These are phyloP conservation scores for Magnaporthiopsis incrustans DNA, from an alignment of 2,329 filamentous ascomycete species.

Conservation along the genomic window DNA sequence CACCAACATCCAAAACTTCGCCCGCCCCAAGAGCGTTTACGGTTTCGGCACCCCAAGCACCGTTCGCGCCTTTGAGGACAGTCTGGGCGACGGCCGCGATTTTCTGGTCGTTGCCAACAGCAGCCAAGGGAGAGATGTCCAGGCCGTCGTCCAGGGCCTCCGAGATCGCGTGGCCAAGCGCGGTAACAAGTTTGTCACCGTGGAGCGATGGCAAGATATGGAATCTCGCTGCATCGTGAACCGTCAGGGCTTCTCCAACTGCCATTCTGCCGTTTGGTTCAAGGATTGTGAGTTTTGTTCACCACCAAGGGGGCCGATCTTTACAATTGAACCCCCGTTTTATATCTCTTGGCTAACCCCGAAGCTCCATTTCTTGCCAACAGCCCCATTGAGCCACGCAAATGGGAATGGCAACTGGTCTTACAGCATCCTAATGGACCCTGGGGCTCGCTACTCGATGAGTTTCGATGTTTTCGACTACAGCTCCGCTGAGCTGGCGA, in stretches of 20 bases:
- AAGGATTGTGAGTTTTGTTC: slow-evolving; percentile 27
- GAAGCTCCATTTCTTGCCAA: not conserved
- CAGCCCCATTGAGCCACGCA: slow-evolving; percentile 41
- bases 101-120: slow-evolving; percentile 76
- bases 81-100: slow-evolving; percentile 56
- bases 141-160: slow-evolving; percentile 58
- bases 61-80: slow-evolving; percentile 58
- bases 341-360: not conserved
- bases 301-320: too few relatives aligned
- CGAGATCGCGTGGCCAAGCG: slow-evolving; percentile 43
- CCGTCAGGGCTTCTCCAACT: slow-evolving; percentile 57
- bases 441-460: slow-evolving; percentile 50
- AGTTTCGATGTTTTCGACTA: slow-evolving; percentile 54
- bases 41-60: slow-evolving; percentile 59
- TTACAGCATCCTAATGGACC: slow-evolving; percentile 75
- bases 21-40: slow-evolving; percentile 66
- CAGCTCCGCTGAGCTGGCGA: slow-evolving; percentile 66
- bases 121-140: slow-evolving; percentile 59
- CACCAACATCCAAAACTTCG: slow-evolving; percentile 71
- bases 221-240: slow-evolving; percentile 47
- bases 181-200: slow-evolving; percentile 35
- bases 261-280: slow-evolving; percentile 67
- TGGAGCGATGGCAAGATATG: slow-evolving; percentile 21
- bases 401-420: slow-evolving; percentile 72
- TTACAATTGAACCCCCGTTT: not conserved